Conservation (phyloP, 169 alveolate genomes). For the Plasmodium adleri region DNA sequence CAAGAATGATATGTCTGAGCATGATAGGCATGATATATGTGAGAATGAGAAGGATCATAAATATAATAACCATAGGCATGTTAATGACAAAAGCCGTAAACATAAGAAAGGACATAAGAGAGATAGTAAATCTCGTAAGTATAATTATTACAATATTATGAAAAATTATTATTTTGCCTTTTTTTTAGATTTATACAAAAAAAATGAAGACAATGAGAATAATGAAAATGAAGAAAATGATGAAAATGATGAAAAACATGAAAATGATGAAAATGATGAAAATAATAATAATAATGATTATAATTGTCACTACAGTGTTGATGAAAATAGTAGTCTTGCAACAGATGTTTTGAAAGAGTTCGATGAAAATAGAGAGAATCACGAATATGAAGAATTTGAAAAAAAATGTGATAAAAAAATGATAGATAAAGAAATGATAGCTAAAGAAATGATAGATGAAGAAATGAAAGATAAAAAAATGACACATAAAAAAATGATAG, state of each 20-base stretch:
- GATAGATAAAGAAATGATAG: background rate
- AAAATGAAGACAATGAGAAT: background rate
- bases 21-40: too few relatives aligned
- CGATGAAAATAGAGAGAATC: background rate
- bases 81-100: background rate
- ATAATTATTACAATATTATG: constrained; percentile 5
- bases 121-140: background rate
- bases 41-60: too few relatives aligned
- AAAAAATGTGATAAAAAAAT: background rate
- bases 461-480: background rate
- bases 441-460: background rate
- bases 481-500: background rate
- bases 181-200: background rate
- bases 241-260: background rate
- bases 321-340: too few relatives aligned
- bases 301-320: too few relatives aligned
- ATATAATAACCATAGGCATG: background rate
- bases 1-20: too few relatives aligned
- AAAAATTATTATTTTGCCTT: constrained; percentile 15
- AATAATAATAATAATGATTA: background rate
- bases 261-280: background rate
- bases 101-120: background rate
- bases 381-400: background rate
- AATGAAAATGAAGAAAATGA: background rate
- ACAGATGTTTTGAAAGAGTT: too few relatives aligned